Base-by-base conservation (phyloP, 345 rosid genomes). In the Moricandia moricandioides region DNA sequence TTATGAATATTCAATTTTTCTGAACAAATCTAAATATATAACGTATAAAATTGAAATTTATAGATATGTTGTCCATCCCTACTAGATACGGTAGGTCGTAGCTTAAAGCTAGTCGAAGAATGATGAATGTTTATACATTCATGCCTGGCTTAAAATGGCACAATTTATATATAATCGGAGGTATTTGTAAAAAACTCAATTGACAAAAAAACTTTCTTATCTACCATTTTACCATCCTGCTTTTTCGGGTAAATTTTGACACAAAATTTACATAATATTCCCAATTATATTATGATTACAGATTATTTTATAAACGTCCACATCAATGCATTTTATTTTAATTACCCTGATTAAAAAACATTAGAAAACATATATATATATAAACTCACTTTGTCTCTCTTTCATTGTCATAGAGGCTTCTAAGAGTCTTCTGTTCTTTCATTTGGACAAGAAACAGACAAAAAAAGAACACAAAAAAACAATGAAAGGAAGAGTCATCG, bases 401-500 rank as follows among this genome's bases (percentile, higher is more conserved):
- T 49, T 16, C 24, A 16, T 16, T 49, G 56, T 49, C 56, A 49
- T 5, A 49, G 11, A 49, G 16, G 7, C 56, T 49, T 49, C 10
- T 7, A 16, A 43, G 51, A 49, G 56, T 16, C 56, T 49, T 16
- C 56, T 49, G 10, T 49, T 49, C 24, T 14, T 49, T 49, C 56
- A 6, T 49, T 8, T 16, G 9, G 56, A 49, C 56, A 49, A 16
- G 56, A 68, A 72, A 45, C 29, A 60, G 43, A 74, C 70, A 78
- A 73, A 16, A 49, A n/a, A 6, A 16, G n/a, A 13, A 43, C 51
- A 43, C 6, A 47, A 43, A n/a, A 66, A 21, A 34, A 34, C 40
- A 65, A 75, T 73, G 76, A 65, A 66, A 30, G 39, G 58, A 66
- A 61, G 73, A 72, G 82, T 79, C 65, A 73, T 75, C 78, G 40